Evolutionary conservation across 768 basidiomycete genomes (phyloP).

Genomic region (Kwoniella dendrophila): DNA sequence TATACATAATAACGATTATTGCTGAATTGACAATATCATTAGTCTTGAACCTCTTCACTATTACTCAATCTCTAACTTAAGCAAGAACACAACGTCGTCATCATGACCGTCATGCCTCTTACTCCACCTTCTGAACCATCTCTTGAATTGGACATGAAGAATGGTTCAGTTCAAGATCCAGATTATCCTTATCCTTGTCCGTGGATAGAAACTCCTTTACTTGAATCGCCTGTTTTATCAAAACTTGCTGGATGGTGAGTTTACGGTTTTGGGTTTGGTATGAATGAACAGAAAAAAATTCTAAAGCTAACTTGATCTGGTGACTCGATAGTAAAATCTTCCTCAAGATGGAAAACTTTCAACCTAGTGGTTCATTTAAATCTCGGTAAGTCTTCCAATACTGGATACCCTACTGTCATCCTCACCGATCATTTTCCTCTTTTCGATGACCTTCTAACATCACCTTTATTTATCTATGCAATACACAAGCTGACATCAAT

Average conservation of each 20-base stretch:
- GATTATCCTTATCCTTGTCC: constrained; percentile 10
- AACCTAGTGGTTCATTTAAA: constrained; percentile 51
- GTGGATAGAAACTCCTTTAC: constrained; percentile 42
- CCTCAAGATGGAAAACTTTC: constrained; percentile 47
- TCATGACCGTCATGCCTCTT: constrained; percentile 7
- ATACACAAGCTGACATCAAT: too few species aligned
- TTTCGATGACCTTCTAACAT: too few species aligned
- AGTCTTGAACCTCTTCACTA: too few species aligned
- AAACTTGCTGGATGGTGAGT: constrained; percentile 44
- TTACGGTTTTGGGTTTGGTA: too few species aligned
- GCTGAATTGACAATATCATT: too few species aligned
- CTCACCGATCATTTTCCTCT: neutral
- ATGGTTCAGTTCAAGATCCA: neutral
- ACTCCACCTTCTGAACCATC: constrained; percentile 2
- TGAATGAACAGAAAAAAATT: too few species aligned
- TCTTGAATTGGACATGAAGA: neutral
- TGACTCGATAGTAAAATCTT: constrained; percentile 31
- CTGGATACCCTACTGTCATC: neutral
- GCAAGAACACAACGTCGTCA: too few species aligned
- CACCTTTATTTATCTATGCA: too few species aligned
- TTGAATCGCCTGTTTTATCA: constrained; percentile 33
- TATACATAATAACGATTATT: too few species aligned
- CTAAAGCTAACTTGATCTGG: neutral
- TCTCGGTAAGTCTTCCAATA: constrained; percentile 30
- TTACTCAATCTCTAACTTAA: too few species aligned